A percentile compares a stretch with the other conserved stretches of the same genome.
Evolutionary conservation across 2,329 filamentous ascomycete species (phyloP).

Genomic region (Coniella vitis): DNA sequence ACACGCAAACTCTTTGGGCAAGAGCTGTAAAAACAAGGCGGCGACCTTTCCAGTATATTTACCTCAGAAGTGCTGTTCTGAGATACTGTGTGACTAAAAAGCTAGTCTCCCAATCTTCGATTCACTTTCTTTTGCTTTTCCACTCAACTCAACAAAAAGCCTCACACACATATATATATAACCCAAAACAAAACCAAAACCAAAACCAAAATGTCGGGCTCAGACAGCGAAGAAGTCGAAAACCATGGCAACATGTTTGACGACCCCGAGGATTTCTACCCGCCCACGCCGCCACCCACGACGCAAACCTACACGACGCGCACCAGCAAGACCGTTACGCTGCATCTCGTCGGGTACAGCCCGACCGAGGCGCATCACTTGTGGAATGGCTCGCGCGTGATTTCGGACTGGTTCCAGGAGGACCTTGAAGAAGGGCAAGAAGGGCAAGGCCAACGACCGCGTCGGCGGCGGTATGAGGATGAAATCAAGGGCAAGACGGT

Average conservation of each 20-base stretch:
- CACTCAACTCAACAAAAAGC: not conserved
- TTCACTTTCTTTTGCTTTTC: too few relatives aligned
- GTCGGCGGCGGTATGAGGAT: conserved; percentile 12
- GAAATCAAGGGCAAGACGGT: conserved; percentile 64
- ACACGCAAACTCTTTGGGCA: too few relatives aligned
- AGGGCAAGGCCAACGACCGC: too few relatives aligned
- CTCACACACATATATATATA: not conserved
- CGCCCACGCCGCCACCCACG: conserved; percentile 69
- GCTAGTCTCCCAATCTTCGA: too few relatives aligned
- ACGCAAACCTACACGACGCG: conserved; percentile 64
- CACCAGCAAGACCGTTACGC: conserved; percentile 56
- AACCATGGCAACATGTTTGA: conserved; percentile 56
- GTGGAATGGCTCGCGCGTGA: conserved; percentile 81
- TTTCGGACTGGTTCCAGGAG: conserved; percentile 71
- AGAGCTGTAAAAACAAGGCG: too few relatives aligned
- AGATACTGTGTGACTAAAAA: too few relatives aligned
- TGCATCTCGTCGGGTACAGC: conserved; percentile 81
- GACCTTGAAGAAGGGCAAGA: conserved; percentile 31
- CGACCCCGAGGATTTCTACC: conserved; percentile 75
- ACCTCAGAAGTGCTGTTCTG: too few relatives aligned
- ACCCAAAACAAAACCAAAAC: not conserved
- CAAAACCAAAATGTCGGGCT: not conserved
- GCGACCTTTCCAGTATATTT: too few relatives aligned
- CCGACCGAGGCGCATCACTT: conserved; percentile 85
- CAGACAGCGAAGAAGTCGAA: conserved; percentile 29